Conservation (phyloP, 306 rosid genomes). For the Cyamopsis tetragonoloba region DNA sequence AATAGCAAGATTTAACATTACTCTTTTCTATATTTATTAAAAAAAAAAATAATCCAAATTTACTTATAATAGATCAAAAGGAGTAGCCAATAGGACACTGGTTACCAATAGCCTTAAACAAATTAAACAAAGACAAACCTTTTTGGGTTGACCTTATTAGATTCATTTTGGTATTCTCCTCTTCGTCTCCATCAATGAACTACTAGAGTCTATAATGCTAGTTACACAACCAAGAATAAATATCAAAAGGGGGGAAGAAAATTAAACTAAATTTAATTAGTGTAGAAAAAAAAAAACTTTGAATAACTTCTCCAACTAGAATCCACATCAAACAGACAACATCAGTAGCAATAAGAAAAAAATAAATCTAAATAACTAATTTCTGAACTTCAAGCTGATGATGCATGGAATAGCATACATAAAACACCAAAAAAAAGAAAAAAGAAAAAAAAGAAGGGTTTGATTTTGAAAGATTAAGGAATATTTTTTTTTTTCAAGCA, state of each 20-base stretch:
- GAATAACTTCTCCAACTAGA: background rate
- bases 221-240: conserved; percentile 6
- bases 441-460: background rate
- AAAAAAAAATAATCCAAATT: too few relatives aligned
- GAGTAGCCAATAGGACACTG: too few relatives aligned
- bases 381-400: background rate
- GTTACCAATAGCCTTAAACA: too few relatives aligned
- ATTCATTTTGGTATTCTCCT: background rate
- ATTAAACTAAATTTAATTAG: too few relatives aligned
- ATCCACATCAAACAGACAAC: background rate
- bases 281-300: background rate
- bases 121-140: too few relatives aligned
- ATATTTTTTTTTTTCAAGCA: background rate
- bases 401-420: background rate
- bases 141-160: background rate
- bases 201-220: too few relatives aligned
- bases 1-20: too few relatives aligned
- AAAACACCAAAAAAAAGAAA: background rate
- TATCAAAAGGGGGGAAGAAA: background rate
- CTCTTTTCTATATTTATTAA: too few relatives aligned
- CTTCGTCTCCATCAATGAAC: background rate
- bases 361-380: background rate
- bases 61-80: too few relatives aligned
- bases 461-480: background rate
- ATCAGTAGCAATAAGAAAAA: background rate